Percentiles rank a stretch among this genome's conserved stretches.
These are phyloP conservation scores for Bisporella sp. DNA, from an alignment of 2,329 filamentous ascomycete genomes.

Conservation along the genomic window DNA sequence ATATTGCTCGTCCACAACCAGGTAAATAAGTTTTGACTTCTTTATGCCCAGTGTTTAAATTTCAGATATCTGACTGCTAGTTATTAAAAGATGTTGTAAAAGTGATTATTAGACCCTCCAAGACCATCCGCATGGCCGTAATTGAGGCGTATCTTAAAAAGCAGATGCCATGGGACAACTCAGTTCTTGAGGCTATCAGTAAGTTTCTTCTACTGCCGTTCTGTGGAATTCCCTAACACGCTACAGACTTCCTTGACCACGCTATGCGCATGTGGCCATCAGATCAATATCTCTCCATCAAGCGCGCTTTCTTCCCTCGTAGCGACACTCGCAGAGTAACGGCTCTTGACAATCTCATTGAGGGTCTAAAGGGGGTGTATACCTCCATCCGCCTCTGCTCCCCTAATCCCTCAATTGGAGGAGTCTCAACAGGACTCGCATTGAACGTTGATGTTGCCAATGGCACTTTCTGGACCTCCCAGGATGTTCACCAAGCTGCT, in stretches of 20 bases:
- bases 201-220: constrained; percentile 21
- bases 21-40: too few relatives aligned
- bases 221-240: not conserved
- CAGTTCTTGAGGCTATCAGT: constrained; percentile 73
- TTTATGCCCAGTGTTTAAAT: too few relatives aligned
- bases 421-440: constrained; percentile 52
- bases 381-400: constrained; percentile 74
- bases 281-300: constrained; percentile 60
- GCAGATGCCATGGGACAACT: constrained; percentile 52
- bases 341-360: constrained; percentile 57
- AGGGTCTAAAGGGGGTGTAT: constrained; percentile 86
- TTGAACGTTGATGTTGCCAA: constrained; percentile 92
- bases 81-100: constrained; percentile 39
- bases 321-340: constrained; percentile 15
- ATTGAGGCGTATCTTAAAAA: constrained; percentile 61
- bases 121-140: constrained; percentile 58
- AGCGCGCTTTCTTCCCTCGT: constrained; percentile 68
- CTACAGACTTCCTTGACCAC: constrained; percentile 75
- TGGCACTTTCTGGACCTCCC: constrained; percentile 71
- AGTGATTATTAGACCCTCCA: constrained; percentile 57
- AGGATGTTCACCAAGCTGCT: constrained; percentile 30
- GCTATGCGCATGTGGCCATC: constrained; percentile 75
- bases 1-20: too few relatives aligned
- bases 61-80: too few relatives aligned
- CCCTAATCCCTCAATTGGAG: constrained; percentile 13